Evolutionary conservation across 2,329 filamentous ascomycete genomes (phyloP).

Genomic region (Ambrosiella beaveri): DNA sequence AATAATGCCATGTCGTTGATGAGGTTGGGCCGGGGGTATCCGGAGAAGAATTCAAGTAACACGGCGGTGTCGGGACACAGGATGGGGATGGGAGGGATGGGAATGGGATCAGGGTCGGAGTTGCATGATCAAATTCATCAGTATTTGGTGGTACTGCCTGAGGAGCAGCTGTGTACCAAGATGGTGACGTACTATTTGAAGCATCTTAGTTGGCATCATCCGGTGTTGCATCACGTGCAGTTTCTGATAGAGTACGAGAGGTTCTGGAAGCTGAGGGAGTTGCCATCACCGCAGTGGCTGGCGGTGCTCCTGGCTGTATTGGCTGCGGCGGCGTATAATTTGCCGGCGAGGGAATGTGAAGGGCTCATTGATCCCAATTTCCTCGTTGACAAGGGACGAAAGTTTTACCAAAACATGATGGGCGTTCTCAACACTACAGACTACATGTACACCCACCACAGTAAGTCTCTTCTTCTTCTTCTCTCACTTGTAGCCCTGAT

Average conservation of each 20-base stretch:
- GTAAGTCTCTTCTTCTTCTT: background rate
- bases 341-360: conserved; percentile 3
- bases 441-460: conserved; percentile 7
- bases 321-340: conserved; percentile 11
- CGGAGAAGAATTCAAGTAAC: background rate
- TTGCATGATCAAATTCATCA: background rate
- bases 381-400: background rate
- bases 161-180: background rate
- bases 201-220: conserved; percentile 11
- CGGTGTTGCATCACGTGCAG: conserved; percentile 7
- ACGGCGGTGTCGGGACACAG: background rate
- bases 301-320: conserved; percentile 6
- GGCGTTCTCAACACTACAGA: background rate
- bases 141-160: background rate
- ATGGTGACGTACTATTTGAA: conserved; percentile 11
- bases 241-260: conserved; percentile 8
- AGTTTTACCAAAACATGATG: conserved; percentile 9
- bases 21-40: conserved; percentile 11
- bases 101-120: too few relatives aligned
- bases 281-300: conserved; percentile 5
- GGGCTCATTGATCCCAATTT: background rate
- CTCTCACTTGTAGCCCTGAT: background rate
- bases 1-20: conserved; percentile 6
- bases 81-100: too few relatives aligned
- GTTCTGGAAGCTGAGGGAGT: background rate